Evolutionary conservation across 352 stramenopile genomes (phyloP), one percentile per base, ranked within the genome.

Genomic region (Phytophthora cactorum): DNA sequence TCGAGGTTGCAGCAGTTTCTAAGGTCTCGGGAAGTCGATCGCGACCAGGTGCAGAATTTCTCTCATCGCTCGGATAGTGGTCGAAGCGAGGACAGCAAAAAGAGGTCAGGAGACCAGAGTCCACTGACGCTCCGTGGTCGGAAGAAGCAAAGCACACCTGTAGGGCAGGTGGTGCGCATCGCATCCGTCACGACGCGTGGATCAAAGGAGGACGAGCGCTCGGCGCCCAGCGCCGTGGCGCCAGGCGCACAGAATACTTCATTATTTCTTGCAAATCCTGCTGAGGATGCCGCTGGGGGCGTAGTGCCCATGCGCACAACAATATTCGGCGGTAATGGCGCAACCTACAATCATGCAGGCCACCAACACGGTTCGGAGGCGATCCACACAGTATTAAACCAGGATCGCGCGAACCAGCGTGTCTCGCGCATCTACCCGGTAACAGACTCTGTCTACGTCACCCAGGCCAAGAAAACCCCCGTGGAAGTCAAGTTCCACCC

Each of bases 401-500:
- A 88, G 54, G 84, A 92, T 5, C 80, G 82, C 1, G 63, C 79
- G 4, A 85, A 90, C 54, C 84, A 92, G 50, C 84, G 84, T 4
- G 72, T 91, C 17, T 92, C 84, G 10, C 75, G 84, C 29, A 92
- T 92, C 60, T 92, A 92, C 51, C 84, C 84, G 5, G 68, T 91
- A 57, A 85, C 81, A 1, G 84, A 92, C 63, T 90, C 84, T 17
- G 82, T 91, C 9, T 87, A 77, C 53, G 82, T 92, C 8, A 67
- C 79, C 3, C 78, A 90, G 61, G 75, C 73, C 27, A 92, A 92
- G 75, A 92, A 92, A 61, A 90, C 84, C 1, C 84, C 84, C 3
- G 84, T 92, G 17, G 84, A 92, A 59, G 80, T 92, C 25, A 89
- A 89, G 34, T 94, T 92, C 56, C 86, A 94, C 56, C 74, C 86